Conservation (phyloP, 192 early-diverging fungal genomes). For the Entrophospora sp. region DNA sequence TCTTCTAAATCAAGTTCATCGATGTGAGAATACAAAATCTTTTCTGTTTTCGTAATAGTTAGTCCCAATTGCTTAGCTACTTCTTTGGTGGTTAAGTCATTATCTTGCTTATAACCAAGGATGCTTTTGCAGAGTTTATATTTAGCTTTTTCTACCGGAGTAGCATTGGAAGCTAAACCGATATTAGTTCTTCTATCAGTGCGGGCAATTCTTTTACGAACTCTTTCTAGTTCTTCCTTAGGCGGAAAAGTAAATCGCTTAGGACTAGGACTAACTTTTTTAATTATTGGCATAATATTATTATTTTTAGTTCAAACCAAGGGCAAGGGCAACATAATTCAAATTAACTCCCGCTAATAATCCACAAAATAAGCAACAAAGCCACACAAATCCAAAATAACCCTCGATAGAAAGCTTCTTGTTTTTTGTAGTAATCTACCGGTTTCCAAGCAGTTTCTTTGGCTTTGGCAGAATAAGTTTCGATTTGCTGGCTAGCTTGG, state of each 20-base stretch:
- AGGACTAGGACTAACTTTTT: too few relatives aligned
- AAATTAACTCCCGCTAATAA: too few relatives aligned
- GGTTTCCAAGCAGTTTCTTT: too few relatives aligned
- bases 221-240: neutral
- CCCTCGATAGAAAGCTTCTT: too few relatives aligned
- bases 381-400: too few relatives aligned
- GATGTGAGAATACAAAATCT: neutral
- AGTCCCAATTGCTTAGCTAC: neutral
- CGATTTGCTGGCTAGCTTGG: too few relatives aligned
- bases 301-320: too few relatives aligned
- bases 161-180: neutral
- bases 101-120: neutral
- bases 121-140: neutral
- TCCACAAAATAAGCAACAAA: too few relatives aligned
- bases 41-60: neutral
- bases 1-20: neutral
- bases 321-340: too few relatives aligned
- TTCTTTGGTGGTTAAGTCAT: neutral
- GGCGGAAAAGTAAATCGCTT: neutral
- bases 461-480: too few relatives aligned
- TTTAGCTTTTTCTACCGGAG: neutral
- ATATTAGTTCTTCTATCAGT: neutral
- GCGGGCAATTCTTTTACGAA: neutral
- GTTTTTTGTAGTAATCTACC: too few relatives aligned
- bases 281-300: too few relatives aligned